Conservation (phyloP, 2,329 filamentous ascomycete species). For the Beauveria bassiana region DNA sequence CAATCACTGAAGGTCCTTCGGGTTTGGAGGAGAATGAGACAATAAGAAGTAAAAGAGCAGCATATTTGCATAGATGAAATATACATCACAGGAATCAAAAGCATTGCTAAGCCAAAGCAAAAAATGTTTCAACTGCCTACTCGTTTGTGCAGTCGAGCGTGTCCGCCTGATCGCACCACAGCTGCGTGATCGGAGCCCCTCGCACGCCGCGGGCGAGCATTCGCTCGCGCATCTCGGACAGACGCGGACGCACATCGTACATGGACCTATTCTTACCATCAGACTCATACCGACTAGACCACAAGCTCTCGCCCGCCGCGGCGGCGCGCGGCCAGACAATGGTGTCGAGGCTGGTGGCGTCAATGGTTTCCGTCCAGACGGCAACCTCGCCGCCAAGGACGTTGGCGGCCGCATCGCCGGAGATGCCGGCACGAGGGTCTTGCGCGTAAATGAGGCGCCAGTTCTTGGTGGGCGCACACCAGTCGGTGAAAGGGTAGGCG, state of each 20-base stretch:
- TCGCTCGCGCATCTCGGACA: conserved; percentile 70
- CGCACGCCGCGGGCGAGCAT: conserved; percentile 60
- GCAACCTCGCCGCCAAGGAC: conserved; percentile 77
- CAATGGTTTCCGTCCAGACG: conserved; percentile 74
- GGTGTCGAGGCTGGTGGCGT: conserved; percentile 64
- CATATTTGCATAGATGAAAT: too few relatives aligned
- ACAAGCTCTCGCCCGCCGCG: conserved; percentile 71
- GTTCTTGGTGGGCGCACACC: conserved; percentile 71
- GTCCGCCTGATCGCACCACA: conserved; percentile 54
- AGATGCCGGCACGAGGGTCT: conserved; percentile 61
- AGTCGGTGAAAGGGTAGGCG: conserved; percentile 69
- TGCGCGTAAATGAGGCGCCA: conserved; percentile 78
- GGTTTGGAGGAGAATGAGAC: too few relatives aligned
- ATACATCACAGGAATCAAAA: too few relatives aligned
- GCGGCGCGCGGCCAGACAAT: conserved; percentile 71
- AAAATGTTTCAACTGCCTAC: background rate
- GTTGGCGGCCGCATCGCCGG: conserved; percentile 51
- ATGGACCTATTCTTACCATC: conserved; percentile 63
- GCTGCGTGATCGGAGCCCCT: conserved; percentile 61
- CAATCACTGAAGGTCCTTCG: too few relatives aligned
- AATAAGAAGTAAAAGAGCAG: too few relatives aligned
- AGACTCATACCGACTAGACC: conserved; percentile 64
- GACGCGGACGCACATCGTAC: conserved; percentile 58
- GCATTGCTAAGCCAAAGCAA: background rate
- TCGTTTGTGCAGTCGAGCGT: conserved; percentile 6